These are phyloP conservation scores for Yarrowia deformans DNA, from an alignment of 805 yeast species.

Conservation along the genomic window DNA sequence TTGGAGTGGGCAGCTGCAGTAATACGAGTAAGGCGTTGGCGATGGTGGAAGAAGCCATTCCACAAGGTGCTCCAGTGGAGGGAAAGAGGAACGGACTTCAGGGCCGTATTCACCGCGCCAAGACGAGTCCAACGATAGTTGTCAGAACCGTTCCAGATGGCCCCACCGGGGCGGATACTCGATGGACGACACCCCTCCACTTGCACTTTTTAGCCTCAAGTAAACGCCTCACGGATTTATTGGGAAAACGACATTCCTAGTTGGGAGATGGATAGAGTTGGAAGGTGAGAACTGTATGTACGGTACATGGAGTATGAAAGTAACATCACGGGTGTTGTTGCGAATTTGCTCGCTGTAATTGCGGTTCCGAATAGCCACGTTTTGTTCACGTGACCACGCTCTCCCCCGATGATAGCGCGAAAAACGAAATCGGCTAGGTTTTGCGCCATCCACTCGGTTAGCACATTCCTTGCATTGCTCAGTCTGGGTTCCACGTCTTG, in stretches of 20 bases:
- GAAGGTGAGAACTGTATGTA: too few relatives aligned
- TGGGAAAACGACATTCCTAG: constrained; percentile 15
- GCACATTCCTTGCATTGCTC: constrained; percentile 12
- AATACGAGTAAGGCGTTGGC: neutral
- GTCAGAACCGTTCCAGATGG: neutral
- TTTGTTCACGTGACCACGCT: neutral
- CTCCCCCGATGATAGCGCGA: too few relatives aligned
- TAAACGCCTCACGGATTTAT: constrained; percentile 13
- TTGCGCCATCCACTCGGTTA: neutral
- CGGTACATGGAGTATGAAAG: too few relatives aligned
- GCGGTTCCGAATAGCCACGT: neutral
- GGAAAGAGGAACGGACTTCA: neutral
- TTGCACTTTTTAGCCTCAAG: constrained; percentile 6
- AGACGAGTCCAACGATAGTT: neutral
- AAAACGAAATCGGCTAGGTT: too few relatives aligned
- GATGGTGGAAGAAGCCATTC: neutral
- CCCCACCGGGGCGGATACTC: neutral
- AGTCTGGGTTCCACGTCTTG: constrained; percentile 8
- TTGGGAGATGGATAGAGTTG: neutral
- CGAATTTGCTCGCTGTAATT: neutral
- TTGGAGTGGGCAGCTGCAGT: constrained; percentile 2
- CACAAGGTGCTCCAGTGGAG: neutral
- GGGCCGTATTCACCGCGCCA: neutral
- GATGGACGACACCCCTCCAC: neutral
- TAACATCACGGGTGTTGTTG: neutral